Conservation (phyloP, 805 yeast species). For the Danielia reshetovae region DNA sequence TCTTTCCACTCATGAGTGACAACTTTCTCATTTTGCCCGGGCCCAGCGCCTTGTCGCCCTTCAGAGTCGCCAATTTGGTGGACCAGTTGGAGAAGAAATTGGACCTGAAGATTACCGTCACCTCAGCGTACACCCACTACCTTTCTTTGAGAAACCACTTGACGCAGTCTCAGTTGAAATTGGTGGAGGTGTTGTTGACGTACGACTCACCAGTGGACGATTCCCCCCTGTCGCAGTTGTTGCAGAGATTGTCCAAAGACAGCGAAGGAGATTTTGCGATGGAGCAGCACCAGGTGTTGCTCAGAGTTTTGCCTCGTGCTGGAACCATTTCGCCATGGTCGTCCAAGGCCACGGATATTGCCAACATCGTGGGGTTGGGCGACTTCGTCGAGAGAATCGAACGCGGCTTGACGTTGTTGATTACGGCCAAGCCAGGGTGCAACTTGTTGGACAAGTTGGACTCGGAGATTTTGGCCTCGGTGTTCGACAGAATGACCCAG, state of each 20-base stretch:
- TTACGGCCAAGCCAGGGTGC: constrained; percentile 54
- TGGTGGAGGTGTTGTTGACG: constrained; percentile 60
- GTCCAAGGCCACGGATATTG: constrained; percentile 94
- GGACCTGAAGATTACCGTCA: constrained; percentile 58
- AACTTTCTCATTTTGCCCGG: constrained; percentile 62
- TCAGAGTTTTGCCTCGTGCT: constrained; percentile 82
- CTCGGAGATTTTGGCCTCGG: constrained; percentile 57
- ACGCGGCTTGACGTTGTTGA: constrained; percentile 77
- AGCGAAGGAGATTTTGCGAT: constrained; percentile 19
- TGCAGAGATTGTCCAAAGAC: constrained; percentile 29
- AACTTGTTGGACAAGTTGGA: constrained; percentile 49
- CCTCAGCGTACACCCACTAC: constrained; percentile 78
- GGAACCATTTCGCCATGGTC: constrained; percentile 99
- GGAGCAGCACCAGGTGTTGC: constrained; percentile 34
- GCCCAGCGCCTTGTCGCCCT: constrained; percentile 83
- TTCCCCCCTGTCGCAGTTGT: constrained; percentile 40
- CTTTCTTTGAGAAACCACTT: constrained; percentile 50
- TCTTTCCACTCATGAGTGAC: constrained; percentile 14
- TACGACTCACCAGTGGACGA: constrained; percentile 69
- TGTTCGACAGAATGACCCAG: constrained; percentile 96
- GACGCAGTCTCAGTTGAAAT: constrained; percentile 37
- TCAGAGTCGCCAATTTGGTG: constrained; percentile 72
- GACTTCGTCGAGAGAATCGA: constrained; percentile 77
- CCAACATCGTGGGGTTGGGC: constrained; percentile 80
- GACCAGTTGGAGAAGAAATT: constrained; percentile 70